Conservation (phyloP, 73 alveolate species). For the Paramecium caudatum region DNA sequence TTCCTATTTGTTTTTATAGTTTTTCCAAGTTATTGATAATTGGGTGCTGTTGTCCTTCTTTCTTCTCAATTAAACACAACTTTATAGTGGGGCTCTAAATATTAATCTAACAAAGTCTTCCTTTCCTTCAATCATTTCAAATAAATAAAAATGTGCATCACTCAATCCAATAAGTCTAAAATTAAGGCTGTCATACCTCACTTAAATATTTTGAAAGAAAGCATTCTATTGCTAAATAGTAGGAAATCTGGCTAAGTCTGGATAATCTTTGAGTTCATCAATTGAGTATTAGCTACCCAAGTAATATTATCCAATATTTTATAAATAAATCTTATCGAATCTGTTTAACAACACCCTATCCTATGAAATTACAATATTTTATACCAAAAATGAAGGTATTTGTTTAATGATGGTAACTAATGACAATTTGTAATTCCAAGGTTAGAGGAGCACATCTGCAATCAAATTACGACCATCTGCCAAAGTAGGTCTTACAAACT, state of each 20-base stretch:
- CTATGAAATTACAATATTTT: background rate
- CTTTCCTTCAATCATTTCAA: slow-evolving; percentile 42
- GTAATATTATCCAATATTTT: slow-evolving; percentile 62
- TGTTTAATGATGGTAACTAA: background rate
- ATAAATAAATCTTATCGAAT: slow-evolving; percentile 53
- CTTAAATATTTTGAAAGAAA: slow-evolving; percentile 34
- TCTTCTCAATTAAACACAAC: slow-evolving; percentile 57
- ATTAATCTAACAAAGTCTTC: slow-evolving; percentile 31
- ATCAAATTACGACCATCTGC: slow-evolving; percentile 59
- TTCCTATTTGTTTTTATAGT: slow-evolving; percentile 52
- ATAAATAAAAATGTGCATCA: slow-evolving; percentile 68
- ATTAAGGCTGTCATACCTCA: background rate
- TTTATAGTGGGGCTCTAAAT: slow-evolving; percentile 56
- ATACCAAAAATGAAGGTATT: slow-evolving; percentile 57
- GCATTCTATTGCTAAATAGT: slow-evolving; percentile 60
- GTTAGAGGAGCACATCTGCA: slow-evolving; percentile 18
- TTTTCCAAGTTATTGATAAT: slow-evolving; percentile 56
- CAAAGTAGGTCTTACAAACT: slow-evolving; percentile 64
- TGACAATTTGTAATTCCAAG: slow-evolving; percentile 54
- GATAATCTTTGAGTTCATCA: slow-evolving; percentile 64
- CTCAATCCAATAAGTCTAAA: slow-evolving; percentile 52
- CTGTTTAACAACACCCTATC: slow-evolving; percentile 17
- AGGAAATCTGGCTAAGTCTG: slow-evolving; percentile 67
- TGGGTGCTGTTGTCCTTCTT: background rate
- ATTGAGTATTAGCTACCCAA: slow-evolving; percentile 53